phyloP scores from a whole-genome alignment of 164 flowering plant species.

The Stephania cephalantha region DNA sequence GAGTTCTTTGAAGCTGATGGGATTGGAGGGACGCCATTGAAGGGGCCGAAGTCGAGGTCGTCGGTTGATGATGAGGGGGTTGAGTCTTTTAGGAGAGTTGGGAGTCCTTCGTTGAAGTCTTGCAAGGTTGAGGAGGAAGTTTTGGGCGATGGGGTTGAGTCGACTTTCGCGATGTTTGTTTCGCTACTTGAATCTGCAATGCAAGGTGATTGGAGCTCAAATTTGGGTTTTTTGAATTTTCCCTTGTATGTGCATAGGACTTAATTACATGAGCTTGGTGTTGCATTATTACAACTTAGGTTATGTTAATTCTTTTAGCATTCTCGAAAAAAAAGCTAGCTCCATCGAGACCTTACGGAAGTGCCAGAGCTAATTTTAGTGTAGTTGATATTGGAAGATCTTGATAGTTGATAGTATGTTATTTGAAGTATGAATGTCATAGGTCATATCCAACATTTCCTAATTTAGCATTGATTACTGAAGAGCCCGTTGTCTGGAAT shows the following conservation, averaged over 20 bases:
- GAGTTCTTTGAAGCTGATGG: slow-evolving; percentile 41
- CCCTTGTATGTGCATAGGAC: background rate
- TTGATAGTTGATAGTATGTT: no score
- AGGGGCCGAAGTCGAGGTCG: slow-evolving; percentile 35
- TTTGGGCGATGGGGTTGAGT: slow-evolving; percentile 48
- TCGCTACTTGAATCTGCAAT: slow-evolving; percentile 78
- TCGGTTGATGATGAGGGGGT: slow-evolving; percentile 30
- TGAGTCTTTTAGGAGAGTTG: slow-evolving; percentile 32
- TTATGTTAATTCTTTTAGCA: no score
- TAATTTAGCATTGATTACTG: no score
- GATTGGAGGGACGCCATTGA: slow-evolving; percentile 31
- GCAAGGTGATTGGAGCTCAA: slow-evolving; percentile 35
- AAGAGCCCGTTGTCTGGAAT: no score
- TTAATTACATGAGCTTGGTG: no score
- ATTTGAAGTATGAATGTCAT: no score
- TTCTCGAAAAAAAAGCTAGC: no score
- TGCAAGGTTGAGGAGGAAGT: slow-evolving; percentile 60
- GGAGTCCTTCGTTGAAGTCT: slow-evolving; percentile 42
- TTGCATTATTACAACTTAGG: no score
- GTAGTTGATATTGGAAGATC: no score
- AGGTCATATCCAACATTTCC: no score
- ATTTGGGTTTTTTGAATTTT: background rate
- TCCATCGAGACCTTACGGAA: no score
- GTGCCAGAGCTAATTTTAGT: no score
- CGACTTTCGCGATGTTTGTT: slow-evolving; percentile 65